Evolutionary conservation across 306 rosid genomes (phyloP).

Genomic region (Cucumis cinereus): DNA sequence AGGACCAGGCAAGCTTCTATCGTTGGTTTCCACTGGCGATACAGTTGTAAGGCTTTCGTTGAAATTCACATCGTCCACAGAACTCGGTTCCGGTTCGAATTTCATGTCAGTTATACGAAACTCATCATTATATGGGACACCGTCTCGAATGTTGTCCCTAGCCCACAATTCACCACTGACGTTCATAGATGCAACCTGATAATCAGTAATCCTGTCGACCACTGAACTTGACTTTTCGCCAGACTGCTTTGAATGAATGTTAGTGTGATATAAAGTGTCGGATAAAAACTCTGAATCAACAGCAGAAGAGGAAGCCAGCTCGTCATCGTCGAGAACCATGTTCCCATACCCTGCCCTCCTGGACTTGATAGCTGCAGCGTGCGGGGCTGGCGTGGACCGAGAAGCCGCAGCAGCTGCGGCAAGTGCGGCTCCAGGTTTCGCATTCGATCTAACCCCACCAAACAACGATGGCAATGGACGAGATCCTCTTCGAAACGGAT

Average conservation of each 20-base stretch:
- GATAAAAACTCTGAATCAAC: slow-evolving; percentile 23
- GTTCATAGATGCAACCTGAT: slow-evolving; percentile 4
- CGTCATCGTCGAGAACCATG: slow-evolving; percentile 14
- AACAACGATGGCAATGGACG: slow-evolving; percentile 57
- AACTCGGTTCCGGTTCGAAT: slow-evolving; percentile 17
- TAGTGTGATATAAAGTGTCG: slow-evolving; percentile 21
- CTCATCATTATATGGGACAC: slow-evolving; percentile 11
- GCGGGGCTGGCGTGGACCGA: slow-evolving; percentile 71
- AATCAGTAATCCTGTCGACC: slow-evolving; percentile 14
- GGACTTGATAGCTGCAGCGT: slow-evolving; percentile 75
- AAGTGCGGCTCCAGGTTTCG: slow-evolving; percentile 87
- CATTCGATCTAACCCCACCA: slow-evolving; percentile 54
- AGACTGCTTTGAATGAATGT: slow-evolving; percentile 19
- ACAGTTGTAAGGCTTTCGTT: slow-evolving; percentile 15
- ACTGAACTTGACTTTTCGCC: slow-evolving; percentile 13
- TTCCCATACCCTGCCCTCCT: slow-evolving; percentile 36
- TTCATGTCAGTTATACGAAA: slow-evolving; percentile 7
- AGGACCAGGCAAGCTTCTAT: slow-evolving; percentile 9
- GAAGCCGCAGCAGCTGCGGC: slow-evolving; percentile 93
- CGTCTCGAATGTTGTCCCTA: slow-evolving; percentile 18
- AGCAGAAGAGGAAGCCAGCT: slow-evolving; percentile 21
- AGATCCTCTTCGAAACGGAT: slow-evolving; percentile 26
- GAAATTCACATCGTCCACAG: slow-evolving; percentile 24
- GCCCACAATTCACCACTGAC: slow-evolving; percentile 10
- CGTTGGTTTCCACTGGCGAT: slow-evolving; percentile 6